Percentiles rank a stretch among this genome's conserved stretches.
phyloP scores from a whole-genome alignment of 306 rosid genomes.

The Castanospermum australe region DNA sequence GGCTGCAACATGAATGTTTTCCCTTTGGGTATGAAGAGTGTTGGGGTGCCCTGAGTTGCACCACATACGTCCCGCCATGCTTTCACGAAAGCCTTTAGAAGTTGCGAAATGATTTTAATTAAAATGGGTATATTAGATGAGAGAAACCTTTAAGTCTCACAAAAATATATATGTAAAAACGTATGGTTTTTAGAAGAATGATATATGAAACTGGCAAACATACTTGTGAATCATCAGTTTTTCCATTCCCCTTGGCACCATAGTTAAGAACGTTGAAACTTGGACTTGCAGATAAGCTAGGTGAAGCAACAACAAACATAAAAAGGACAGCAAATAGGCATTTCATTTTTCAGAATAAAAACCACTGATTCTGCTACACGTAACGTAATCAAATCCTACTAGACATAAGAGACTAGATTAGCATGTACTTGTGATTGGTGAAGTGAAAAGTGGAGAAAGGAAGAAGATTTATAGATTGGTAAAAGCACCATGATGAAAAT shows the following conservation, averaged over 20 bases:
- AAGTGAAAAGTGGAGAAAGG: not conserved
- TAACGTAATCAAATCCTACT: not conserved
- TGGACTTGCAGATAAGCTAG: not conserved
- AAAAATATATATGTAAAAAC: not conserved
- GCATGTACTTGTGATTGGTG: not conserved
- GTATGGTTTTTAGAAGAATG: not conserved
- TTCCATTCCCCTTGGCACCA: constrained; percentile 52
- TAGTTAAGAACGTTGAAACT: constrained; percentile 33
- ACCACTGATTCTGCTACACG: not conserved
- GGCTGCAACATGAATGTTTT: constrained; percentile 46
- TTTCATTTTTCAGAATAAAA: constrained; percentile 13
- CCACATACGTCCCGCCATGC: constrained; percentile 53
- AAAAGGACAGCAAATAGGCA: not conserved
- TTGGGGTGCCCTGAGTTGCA: constrained; percentile 21
- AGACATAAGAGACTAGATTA: not conserved
- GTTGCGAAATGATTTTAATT: too few relatives aligned
- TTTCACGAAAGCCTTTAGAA: constrained; percentile 46
- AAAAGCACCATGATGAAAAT: not conserved
- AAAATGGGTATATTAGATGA: not conserved
- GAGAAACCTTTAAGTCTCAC: not conserved
- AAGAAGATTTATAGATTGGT: not conserved
- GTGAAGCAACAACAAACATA: not conserved
- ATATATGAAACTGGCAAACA: not conserved
- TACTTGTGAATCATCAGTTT: constrained; percentile 50
- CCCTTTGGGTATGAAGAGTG: constrained; percentile 37